Base-by-base conservation (phyloP, 305 asterid genomes). In the Nicotiana rustica region DNA sequence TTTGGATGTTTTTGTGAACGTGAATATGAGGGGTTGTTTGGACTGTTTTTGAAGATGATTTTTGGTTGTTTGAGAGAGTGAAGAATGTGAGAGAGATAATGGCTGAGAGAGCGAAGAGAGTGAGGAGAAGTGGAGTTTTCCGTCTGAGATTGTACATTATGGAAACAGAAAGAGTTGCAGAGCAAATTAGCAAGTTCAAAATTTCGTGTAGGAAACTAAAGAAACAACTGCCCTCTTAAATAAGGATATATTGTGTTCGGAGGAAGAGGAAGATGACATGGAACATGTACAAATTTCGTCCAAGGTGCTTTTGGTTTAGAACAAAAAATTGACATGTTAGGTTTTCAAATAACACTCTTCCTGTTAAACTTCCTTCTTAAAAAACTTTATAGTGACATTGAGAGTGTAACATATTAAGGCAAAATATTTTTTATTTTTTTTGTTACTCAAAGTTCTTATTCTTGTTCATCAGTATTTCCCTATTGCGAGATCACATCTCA, bases 1-100 rank as follows among this genome's bases (percentile, higher is more conserved):
- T 7, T 61, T 96, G 92, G 82, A 87, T 67, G 88, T 90, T 90
- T 10, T 85, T 82, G 88, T 85, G 86, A 8, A 85, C 85, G 67
- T 91, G 95, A 36, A 92, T 83, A 5, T 78, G 83, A 1, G 87
- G 86, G 82, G 85, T 3, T 49, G 79, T 66, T 25, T 71, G 0
- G 62, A 61, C 29, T 81, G 80, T 83, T 70, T 78, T 47, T 0
- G 81, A 64, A 13, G 15, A 81, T 66, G 90, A 69, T 89, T 84
- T 80, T 78, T 25, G 38, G 86, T 83, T 10, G 84, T 44, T 66
- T 5, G 78, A 29, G 5, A 49, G 21, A 56, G 83, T 12, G 61
- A 80, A 65, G 3, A 83, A 67, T 77, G 85, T 44, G 29, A 77
- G 25, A 1, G 19, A 35, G 61, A 65, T 14, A 0, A 83, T 7